Conservation (phyloP, 306 rosid species). For the Canavalia ensiformis region DNA sequence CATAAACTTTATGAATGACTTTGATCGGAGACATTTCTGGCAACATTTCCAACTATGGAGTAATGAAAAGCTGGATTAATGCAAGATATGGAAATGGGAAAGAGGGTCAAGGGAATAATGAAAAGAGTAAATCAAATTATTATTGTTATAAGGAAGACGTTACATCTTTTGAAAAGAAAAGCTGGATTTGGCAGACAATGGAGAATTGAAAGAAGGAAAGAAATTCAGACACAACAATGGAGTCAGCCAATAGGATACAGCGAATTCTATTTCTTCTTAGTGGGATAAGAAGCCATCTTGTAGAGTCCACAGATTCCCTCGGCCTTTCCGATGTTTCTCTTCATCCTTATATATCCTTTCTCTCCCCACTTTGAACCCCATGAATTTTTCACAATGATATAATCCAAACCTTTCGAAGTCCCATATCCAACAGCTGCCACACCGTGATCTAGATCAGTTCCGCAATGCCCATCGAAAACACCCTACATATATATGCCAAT, state of each 20-base stretch:
- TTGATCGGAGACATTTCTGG: not conserved
- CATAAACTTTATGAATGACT: not conserved
- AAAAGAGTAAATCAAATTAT: not conserved
- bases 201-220: constrained; percentile 8
- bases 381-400: constrained; percentile 84
- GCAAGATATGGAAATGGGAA: not conserved
- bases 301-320: constrained; percentile 88
- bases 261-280: constrained; percentile 60
- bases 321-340: constrained; percentile 73
- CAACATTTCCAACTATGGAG: not conserved
- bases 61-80: not conserved
- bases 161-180: constrained; percentile 44
- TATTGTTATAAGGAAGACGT: constrained; percentile 40
- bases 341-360: constrained; percentile 85
- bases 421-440: constrained; percentile 95
- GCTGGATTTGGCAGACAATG: not conserved
- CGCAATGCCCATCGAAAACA: constrained; percentile 82
- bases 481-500: constrained; percentile 58
- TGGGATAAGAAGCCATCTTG: constrained; percentile 93
- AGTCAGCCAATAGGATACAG: not conserved
- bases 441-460: constrained; percentile 88
- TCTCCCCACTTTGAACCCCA: constrained; percentile 99
- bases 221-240: constrained; percentile 12
- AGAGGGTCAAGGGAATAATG: not conserved
- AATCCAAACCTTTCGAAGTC: constrained; percentile 74